Base-by-base conservation (phyloP, 768 basidiomycete species). In the Mycena vitilis region DNA sequence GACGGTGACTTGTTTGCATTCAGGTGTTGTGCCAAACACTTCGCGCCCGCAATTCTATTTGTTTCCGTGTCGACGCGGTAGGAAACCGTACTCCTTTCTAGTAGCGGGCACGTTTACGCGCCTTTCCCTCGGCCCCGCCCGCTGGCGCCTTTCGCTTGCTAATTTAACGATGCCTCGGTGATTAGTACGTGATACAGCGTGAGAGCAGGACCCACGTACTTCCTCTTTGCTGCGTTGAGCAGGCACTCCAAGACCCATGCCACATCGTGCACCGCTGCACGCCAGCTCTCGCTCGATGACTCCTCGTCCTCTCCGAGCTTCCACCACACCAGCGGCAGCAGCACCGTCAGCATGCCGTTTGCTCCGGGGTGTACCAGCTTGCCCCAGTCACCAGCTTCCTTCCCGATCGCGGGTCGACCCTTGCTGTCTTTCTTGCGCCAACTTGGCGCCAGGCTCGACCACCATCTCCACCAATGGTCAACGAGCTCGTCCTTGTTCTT, bases 251-350 rank as follows among this genome's bases (percentile, higher is more conserved):
- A 12, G 1, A 56, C 55, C 55, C 55, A 56, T 4, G 1, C n/a
- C 38, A 42, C 55, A 15, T 56, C 38, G 4, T 8, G 18, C 10
- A 56, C 55, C 0, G 55, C 55, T 15, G 38, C 55, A 2, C 23
- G 38, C 55, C 55, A 56, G n/a, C 5, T 5, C 55, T 56, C 55
- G n/a, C 6, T 22, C 2, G 55, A 18, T n/a, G 18, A 2, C 2
- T 23, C 56, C 10, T 57, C 56, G 6, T 16, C 23, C 11, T 15
- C 13, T n/a, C n/a, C n/a, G n/a, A n/a, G n/a, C 16, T 40, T 22
- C 56, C 56, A 57, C 56, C 56, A 57, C 5, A 30, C 56, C 13
- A 57, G 40, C 1, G 22, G n/a, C 56, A 57, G 15, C 22, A 57
- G 18, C 1, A 42, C 56, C 5, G 15, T 57, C 42, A 57, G 36